Percentiles rank a stretch among this genome's conserved stretches.
Evolutionary conservation across 306 rosid species (phyloP).

Genomic region (Oxytropis ochrocephala): DNA sequence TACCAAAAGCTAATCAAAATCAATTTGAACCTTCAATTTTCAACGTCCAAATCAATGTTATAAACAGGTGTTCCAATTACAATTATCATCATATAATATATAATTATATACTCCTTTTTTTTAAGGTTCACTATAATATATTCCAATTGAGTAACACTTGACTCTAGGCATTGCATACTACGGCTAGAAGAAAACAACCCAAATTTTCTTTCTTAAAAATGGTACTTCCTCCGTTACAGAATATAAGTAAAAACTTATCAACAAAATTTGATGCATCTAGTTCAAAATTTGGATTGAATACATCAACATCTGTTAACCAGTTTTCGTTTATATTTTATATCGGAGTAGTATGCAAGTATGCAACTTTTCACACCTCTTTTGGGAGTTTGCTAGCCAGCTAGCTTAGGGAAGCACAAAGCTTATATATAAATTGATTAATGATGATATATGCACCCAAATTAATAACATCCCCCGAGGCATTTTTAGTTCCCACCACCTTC

Average conservation of each 20-base stretch:
- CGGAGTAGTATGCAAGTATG: background rate
- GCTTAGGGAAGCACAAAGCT: slow-evolving; percentile 1
- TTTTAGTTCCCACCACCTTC: slow-evolving; percentile 27
- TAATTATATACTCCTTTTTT: background rate
- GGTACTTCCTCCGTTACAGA: no score
- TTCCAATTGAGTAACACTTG: slow-evolving; percentile 17
- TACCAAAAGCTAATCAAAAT: slow-evolving; percentile 21
- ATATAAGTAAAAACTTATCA: no score
- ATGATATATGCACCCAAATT: slow-evolving; percentile 25
- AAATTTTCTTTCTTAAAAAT: background rate
- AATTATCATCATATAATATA: no score
- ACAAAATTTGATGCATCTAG: no score
- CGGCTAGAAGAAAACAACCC: slow-evolving; percentile 20
- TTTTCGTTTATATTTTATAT: no score
- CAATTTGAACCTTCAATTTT: slow-evolving; percentile 15
- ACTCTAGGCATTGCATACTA: slow-evolving; percentile 26
- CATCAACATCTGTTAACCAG: no score
- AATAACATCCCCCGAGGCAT: slow-evolving; percentile 45
- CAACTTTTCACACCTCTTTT: slow-evolving; percentile 17
- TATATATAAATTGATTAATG: slow-evolving; percentile 8
- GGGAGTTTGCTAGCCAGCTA: slow-evolving; percentile 25
- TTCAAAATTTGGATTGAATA: no score
- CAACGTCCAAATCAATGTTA: slow-evolving; percentile 17
- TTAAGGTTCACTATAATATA: no score
- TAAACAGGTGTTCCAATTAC: slow-evolving; percentile 15